Evolutionary conservation across 495 filamentous ascomycete species (phyloP), one percentile per base, ranked within the genome.

Genomic region (Penicillium lagena): DNA sequence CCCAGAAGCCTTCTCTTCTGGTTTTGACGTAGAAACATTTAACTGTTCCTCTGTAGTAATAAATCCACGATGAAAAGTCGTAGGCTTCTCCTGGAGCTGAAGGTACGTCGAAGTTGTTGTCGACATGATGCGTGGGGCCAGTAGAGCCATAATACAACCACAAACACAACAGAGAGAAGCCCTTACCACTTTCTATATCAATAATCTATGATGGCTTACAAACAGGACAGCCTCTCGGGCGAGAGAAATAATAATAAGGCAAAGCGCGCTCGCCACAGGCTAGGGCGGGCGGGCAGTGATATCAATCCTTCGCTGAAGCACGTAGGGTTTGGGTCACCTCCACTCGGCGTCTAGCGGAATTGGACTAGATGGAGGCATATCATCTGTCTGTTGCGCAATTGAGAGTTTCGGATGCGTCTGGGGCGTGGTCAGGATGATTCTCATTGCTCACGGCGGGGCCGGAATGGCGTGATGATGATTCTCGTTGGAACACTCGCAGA

Each of bases 391-490:
- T 43, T 46, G 37, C 43, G 43, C 33, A 35, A 39, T 47, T 9
- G 35, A 31, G 34, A 39, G 38, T 32, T 45, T 51, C 45, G 37
- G 27, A 29, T 47, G 29, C 37, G 14, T n/a, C 17, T 32, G 33
- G 39, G 36, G 29, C 12, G 28, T 48, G 12, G 22, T 38, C 36
- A 12, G 36, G 42, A 35, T 27, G 12, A 37, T 46, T 35, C 9
- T 29, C 41, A 62, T 70, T 64, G 64, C 60, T 54, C 55, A 66
- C 60, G 51, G 64, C 62, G 66, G 66, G 62, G 64, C 50, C 43
- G 11, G 29, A 35, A 70, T 70, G 62, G 53, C 64, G 66, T 68
- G 66, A 62, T 66, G 41, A 33, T 31, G 35, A 39, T 28, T 35
- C 35, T 48, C 34, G 31, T 46, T 45, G 35, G 44, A 12, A 31